Percentiles rank a stretch among this genome's conserved stretches.
These are phyloP conservation scores for Colletotrichum orchidophilum DNA, from an alignment of 2,329 filamentous ascomycete genomes.

Conservation along the genomic window DNA sequence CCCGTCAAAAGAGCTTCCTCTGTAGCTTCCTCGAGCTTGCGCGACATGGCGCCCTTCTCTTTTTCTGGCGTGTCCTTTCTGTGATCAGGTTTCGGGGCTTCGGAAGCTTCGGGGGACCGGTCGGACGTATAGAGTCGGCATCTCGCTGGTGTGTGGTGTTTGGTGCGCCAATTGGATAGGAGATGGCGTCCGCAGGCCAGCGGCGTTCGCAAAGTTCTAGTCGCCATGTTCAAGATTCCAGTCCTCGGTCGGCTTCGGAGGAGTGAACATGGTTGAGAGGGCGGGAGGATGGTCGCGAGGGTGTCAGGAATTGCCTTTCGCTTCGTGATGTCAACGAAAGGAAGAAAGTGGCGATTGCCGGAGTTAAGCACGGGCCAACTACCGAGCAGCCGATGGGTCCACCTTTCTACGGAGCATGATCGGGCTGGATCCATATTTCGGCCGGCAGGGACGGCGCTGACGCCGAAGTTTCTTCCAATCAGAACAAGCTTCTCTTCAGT, in stretches of 20 bases:
- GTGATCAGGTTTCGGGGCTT: neutral
- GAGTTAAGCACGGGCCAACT: constrained; percentile 28
- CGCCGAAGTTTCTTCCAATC: too few species aligned
- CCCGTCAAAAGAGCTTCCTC: constrained; percentile 69
- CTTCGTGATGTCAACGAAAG: constrained; percentile 31
- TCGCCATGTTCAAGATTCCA: constrained; percentile 24
- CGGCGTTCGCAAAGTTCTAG: neutral
- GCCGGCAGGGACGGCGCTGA: neutral
- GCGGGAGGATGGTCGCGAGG: neutral
- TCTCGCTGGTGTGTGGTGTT: neutral
- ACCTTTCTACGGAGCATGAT: neutral
- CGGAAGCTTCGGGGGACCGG: constrained; percentile 14
- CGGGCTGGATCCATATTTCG: neutral
- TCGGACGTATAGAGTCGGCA: constrained; percentile 24
- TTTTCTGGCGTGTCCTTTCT: neutral
- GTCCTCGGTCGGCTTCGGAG: neutral
- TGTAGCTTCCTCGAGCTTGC: constrained; percentile 69
- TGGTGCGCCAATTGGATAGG: neutral
- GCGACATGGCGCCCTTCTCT: constrained; percentile 58
- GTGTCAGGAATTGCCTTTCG: neutral
- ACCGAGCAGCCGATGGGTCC: neutral
- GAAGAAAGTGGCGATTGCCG: constrained; percentile 27
- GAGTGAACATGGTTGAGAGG: neutral
- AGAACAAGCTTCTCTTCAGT: too few species aligned
- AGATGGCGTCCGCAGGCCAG: constrained; percentile 8